These are phyloP conservation scores for Hyphopichia homilentoma DNA, from an alignment of 805 yeast species.

Conservation along the genomic window DNA sequence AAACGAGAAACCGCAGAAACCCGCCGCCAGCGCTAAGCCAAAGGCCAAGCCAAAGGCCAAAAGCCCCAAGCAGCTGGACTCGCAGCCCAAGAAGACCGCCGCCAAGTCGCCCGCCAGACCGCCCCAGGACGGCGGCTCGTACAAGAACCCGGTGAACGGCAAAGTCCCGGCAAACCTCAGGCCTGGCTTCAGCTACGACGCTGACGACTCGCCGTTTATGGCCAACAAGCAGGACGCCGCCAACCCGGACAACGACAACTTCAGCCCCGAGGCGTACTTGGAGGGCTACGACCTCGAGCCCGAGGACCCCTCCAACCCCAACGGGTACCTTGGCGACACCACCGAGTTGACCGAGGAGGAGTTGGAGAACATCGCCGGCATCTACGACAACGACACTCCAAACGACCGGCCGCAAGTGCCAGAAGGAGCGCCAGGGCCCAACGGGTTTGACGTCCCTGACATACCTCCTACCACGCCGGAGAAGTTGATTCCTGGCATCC, in stretches of 20 bases:
- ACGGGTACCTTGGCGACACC: constrained; percentile 20
- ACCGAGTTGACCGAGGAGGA: constrained; percentile 14
- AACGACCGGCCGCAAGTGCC: constrained; percentile 8
- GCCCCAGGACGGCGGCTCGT: background rate
- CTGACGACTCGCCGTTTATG: background rate
- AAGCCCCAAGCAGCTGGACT: background rate
- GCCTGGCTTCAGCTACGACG: background rate
- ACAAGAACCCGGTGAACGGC: no score
- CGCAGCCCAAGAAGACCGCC: background rate
- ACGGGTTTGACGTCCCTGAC: constrained; percentile 2
- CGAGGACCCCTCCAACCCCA: constrained; percentile 11
- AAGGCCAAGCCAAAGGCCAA: background rate
- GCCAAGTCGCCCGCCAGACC: background rate
- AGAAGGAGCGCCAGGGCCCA: constrained; percentile 7
- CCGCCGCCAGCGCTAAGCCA: background rate
- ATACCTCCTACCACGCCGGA: constrained; percentile 2
- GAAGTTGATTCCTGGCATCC: constrained; percentile 11
- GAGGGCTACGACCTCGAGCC: constrained; percentile 2
- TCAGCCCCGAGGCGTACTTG: constrained; percentile 1
- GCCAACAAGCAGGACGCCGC: background rate
- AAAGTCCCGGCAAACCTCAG: no score
- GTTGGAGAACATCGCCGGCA: constrained; percentile 10
- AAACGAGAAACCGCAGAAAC: no score
- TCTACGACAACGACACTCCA: constrained; percentile 12
- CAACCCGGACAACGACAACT: constrained; percentile 1